These are phyloP conservation scores for Suillus discolor DNA, from an alignment of 768 basidiomycete species.

Conservation along the genomic window DNA sequence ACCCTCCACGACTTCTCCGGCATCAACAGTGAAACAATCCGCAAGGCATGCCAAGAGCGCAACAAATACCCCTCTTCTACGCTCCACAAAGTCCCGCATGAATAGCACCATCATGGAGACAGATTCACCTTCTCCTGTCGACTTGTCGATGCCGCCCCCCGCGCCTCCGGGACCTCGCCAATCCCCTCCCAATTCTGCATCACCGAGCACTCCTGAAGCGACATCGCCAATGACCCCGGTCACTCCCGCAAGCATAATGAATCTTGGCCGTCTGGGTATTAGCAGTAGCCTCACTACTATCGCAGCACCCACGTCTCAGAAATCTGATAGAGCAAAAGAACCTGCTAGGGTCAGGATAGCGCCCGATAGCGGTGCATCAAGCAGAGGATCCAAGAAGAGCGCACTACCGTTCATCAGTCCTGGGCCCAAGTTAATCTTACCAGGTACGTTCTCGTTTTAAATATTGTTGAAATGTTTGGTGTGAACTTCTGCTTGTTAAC, in stretches of 20 bases:
- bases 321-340: slow-evolving; percentile 32
- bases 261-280: slow-evolving; percentile 67
- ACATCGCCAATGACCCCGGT: slow-evolving; percentile 59
- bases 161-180: slow-evolving; percentile 46
- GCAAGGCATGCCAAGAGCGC: slow-evolving; percentile 47
- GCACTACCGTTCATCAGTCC: slow-evolving; percentile 46
- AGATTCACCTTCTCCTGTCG: slow-evolving; percentile 86
- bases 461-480: not conserved
- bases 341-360: slow-evolving; percentile 27
- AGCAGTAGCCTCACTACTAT: slow-evolving; percentile 38
- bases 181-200: slow-evolving; percentile 18
- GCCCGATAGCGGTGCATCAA: slow-evolving; percentile 20
- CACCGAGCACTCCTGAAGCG: slow-evolving; percentile 6
- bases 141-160: slow-evolving; percentile 87
- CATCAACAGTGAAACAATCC: slow-evolving; percentile 15
- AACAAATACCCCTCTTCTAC: slow-evolving; percentile 59
- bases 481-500: slow-evolving; percentile 6
- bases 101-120: slow-evolving; percentile 44
- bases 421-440: slow-evolving; percentile 70
- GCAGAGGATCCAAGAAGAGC: slow-evolving; percentile 31
- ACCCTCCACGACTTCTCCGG: slow-evolving; percentile 31
- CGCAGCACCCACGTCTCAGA: slow-evolving; percentile 32
- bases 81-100: slow-evolving; percentile 45
- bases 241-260: slow-evolving; percentile 93
- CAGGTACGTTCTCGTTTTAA: slow-evolving; percentile 45